Conservation (phyloP, 805 yeast genomes). For the Saturnispora sanitii region DNA sequence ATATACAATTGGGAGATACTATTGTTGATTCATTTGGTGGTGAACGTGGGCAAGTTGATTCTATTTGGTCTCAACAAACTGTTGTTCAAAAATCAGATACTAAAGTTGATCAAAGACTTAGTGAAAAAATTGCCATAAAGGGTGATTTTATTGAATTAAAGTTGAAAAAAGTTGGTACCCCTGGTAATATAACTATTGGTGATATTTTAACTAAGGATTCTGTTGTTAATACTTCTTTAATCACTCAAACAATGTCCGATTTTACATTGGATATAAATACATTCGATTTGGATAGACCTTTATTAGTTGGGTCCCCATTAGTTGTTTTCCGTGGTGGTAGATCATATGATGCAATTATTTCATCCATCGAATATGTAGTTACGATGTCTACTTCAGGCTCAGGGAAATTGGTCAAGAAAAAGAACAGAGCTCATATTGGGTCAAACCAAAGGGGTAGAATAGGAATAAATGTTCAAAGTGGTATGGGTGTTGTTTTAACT, state of each 20-base stretch:
- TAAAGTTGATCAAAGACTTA: constrained; percentile 9
- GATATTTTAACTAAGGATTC: constrained; percentile 44
- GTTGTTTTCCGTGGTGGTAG: constrained; percentile 69
- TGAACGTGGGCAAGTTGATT: constrained; percentile 34
- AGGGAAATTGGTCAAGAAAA: constrained; percentile 32
- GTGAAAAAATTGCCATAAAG: constrained; percentile 32
- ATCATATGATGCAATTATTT: constrained; percentile 58
- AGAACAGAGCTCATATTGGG: constrained; percentile 45
- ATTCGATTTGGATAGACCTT: constrained; percentile 62
- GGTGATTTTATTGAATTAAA: constrained; percentile 48
- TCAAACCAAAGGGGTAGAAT: constrained; percentile 53
- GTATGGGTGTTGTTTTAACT: constrained; percentile 4
- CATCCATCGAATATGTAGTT: constrained; percentile 30
- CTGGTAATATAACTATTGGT: constrained; percentile 46
- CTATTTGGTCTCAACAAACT: constrained; percentile 20
- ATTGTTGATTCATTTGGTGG: constrained; percentile 36
- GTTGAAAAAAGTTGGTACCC: constrained; percentile 26
- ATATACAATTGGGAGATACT: constrained; percentile 61
- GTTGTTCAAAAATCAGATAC: constrained; percentile 15
- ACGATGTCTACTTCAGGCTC: constrained; percentile 21
- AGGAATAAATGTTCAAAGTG: constrained; percentile 27
- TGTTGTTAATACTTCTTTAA: neutral
- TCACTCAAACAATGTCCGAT: constrained; percentile 36
- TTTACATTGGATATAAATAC: constrained; percentile 49
- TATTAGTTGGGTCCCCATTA: constrained; percentile 71